These are phyloP conservation scores for Suillus luteus DNA, from an alignment of 768 basidiomycete species.

Conservation along the genomic window DNA sequence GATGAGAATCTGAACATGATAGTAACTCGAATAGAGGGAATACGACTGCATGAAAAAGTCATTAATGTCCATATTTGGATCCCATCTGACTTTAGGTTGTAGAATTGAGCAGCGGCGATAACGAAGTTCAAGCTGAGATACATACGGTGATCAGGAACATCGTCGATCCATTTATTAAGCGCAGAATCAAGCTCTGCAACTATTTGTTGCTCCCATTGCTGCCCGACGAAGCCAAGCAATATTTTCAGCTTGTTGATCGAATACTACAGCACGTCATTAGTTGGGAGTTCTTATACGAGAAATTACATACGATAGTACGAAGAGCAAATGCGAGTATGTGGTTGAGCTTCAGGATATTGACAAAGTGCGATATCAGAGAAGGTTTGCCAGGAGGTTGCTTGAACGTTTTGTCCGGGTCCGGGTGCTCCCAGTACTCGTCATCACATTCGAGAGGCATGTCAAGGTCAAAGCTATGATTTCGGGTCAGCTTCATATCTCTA, in stretches of 20 bases:
- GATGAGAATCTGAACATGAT: conserved; percentile 64
- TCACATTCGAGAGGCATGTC: conserved; percentile 67
- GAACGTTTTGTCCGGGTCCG: conserved; percentile 50
- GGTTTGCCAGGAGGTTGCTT: conserved; percentile 66
- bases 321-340: conserved; percentile 64
- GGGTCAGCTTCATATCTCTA: conserved; percentile 7
- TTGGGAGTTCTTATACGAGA: neutral
- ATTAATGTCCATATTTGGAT: conserved; percentile 41
- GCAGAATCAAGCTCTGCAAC: conserved; percentile 75
- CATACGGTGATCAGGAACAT: conserved; percentile 52
- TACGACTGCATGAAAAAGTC: conserved; percentile 53
- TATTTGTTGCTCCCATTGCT: conserved; percentile 62
- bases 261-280: conserved; percentile 47
- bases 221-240: conserved; percentile 49
- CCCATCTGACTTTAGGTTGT: conserved; percentile 42
- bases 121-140: conserved; percentile 14
- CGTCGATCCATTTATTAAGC: conserved; percentile 77
- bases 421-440: conserved; percentile 66
- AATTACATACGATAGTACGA: conserved; percentile 55
- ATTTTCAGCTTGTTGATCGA: conserved; percentile 66
- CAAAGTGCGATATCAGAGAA: conserved; percentile 53
- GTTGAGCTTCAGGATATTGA: conserved; percentile 54
- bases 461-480: conserved; percentile 52
- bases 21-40: conserved; percentile 52
- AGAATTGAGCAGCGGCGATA: neutral